Conservation (phyloP, 2,329 filamentous ascomycete genomes). For the Zopfia rhizophila region DNA sequence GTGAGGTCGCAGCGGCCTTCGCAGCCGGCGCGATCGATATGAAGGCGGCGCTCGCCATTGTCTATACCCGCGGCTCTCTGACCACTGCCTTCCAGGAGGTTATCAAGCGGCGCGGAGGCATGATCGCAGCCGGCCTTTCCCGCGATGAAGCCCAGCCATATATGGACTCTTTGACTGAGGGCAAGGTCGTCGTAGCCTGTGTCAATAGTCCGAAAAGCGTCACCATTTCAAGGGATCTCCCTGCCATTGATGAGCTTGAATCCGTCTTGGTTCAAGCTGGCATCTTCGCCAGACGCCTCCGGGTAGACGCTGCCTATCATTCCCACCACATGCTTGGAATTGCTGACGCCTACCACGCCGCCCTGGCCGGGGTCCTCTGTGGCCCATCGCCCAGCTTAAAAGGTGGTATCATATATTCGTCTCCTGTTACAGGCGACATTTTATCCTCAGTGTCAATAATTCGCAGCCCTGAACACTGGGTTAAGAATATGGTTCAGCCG, state of each 20-base stretch:
- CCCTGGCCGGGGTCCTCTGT: conserved; percentile 31
- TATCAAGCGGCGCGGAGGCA: too few species aligned
- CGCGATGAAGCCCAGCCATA: not conserved
- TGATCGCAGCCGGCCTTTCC: conserved; percentile 40
- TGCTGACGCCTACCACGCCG: conserved; percentile 17
- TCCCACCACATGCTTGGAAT: conserved; percentile 27
- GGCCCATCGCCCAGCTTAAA: too few species aligned
- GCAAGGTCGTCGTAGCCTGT: conserved; percentile 32
- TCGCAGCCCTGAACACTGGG: conserved; percentile 37
- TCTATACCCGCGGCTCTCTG: conserved; percentile 20
- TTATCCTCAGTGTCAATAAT: not conserved
- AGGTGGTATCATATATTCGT: conserved; percentile 5
- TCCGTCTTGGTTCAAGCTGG: conserved; percentile 9
- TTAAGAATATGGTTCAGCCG: conserved; percentile 48
- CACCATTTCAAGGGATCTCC: conserved; percentile 29
- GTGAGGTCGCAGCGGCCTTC: conserved; percentile 38
- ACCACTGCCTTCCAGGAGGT: too few species aligned
- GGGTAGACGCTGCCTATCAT: conserved; percentile 30
- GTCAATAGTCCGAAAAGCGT: conserved; percentile 28
- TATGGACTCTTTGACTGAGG: conserved; percentile 8
- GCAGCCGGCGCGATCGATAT: conserved; percentile 23
- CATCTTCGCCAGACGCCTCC: conserved; percentile 22
- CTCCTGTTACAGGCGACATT: not conserved
- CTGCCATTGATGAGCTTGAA: conserved; percentile 18
- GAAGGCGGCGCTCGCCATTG: conserved; percentile 18